A percentile compares a stretch with the other conserved stretches of the same genome.
phyloP scores from a whole-genome alignment of 768 basidiomycete species.

The Termitomyces sp. region DNA sequence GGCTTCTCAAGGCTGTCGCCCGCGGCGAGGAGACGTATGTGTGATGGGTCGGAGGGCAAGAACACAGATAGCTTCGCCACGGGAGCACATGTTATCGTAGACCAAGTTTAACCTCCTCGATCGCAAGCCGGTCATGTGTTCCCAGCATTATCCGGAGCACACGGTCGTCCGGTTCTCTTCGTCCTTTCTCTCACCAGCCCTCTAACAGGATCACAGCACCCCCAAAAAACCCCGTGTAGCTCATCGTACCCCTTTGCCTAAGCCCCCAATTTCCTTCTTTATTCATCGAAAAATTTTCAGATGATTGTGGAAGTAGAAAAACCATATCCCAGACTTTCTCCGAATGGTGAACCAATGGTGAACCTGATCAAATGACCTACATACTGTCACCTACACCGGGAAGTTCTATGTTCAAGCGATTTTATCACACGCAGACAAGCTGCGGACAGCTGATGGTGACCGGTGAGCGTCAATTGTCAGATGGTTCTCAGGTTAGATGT shows the following conservation, averaged over 20 bases:
- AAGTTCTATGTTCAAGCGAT: background rate
- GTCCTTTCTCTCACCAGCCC: background rate
- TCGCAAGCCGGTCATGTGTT: slow-evolving; percentile 13
- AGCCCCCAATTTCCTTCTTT: background rate
- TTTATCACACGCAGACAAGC: background rate
- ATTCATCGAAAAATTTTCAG: background rate
- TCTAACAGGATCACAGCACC: background rate
- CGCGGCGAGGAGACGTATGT: background rate
- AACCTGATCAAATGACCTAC: slow-evolving; percentile 8
- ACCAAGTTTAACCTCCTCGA: slow-evolving; percentile 6
- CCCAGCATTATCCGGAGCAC: slow-evolving; percentile 1
- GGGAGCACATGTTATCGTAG: slow-evolving; percentile 10
- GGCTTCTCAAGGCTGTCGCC: background rate
- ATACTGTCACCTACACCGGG: background rate
- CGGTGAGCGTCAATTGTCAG: background rate
- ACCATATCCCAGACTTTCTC: slow-evolving; percentile 6
- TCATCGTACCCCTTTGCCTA: background rate
- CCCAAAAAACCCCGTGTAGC: background rate
- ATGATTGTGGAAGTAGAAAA: background rate
- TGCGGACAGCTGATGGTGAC: background rate
- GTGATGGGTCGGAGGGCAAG: slow-evolving; percentile 4
- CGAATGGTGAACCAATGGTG: background rate
- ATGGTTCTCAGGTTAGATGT: background rate
- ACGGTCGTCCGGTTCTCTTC: background rate
- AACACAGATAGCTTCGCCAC: background rate